Percentiles rank a stretch among this genome's conserved stretches.
Evolutionary conservation across 495 filamentous ascomycete genomes (phyloP).

Genomic region (Penicillium bovifimosum): DNA sequence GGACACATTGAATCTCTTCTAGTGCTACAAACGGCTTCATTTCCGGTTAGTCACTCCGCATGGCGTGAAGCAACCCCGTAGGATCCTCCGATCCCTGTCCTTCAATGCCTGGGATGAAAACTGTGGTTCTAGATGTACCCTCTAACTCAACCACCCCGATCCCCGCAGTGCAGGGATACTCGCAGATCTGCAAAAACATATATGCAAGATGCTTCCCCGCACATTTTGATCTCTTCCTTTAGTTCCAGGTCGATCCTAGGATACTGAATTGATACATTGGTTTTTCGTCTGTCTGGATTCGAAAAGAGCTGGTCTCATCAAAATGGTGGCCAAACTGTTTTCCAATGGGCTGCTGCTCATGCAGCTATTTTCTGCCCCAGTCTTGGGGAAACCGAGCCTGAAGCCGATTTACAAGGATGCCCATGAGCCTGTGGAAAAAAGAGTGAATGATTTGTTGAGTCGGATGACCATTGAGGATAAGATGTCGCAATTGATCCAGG

Average conservation of each 20-base stretch:
- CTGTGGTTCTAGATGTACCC: background rate
- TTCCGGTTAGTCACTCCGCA: constrained; percentile 1
- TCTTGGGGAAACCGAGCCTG: constrained; percentile 10
- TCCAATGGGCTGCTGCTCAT: constrained; percentile 28
- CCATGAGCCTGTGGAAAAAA: constrained; percentile 50
- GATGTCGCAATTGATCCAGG: constrained; percentile 59
- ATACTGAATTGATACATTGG: background rate
- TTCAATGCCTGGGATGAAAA: background rate
- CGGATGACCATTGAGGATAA: constrained; percentile 70
- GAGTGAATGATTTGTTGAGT: constrained; percentile 58
- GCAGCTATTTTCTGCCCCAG: constrained; percentile 23
- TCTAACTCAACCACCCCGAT: background rate
- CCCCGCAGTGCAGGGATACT: background rate
- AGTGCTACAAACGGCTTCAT: constrained; percentile 3
- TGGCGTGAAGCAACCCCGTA: background rate
- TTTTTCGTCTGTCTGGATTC: background rate
- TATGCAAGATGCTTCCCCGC: background rate
- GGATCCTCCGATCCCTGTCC: constrained; percentile 4
- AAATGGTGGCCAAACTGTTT: constrained; percentile 24
- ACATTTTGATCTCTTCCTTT: background rate
- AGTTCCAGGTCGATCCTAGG: background rate
- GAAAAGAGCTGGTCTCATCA: background rate
- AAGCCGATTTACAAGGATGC: constrained; percentile 56
- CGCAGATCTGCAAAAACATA: background rate
- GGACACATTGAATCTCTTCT: background rate